These are phyloP conservation scores for Parascedosporium putredinis DNA, from an alignment of 2,329 filamentous ascomycete genomes.

Conservation along the genomic window DNA sequence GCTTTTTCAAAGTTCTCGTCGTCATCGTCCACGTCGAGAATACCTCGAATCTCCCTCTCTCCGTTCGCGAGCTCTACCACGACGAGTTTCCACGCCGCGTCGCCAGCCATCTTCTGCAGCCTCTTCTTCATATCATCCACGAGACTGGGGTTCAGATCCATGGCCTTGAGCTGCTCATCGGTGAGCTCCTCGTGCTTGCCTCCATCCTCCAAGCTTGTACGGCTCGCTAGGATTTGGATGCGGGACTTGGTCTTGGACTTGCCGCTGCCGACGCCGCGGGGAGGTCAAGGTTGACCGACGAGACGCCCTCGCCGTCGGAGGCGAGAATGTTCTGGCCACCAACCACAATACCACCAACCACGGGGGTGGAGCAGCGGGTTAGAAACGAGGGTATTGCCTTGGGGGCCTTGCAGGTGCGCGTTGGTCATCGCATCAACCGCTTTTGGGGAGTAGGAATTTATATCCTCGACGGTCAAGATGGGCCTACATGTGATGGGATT, in stretches of 20 bases:
- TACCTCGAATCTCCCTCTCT: constrained; percentile 53
- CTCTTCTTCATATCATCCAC: constrained; percentile 60
- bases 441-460: constrained; percentile 9
- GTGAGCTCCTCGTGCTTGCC: constrained; percentile 51
- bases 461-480: constrained; percentile 44
- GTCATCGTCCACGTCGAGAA: constrained; percentile 49
- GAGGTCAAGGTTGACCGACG: constrained; percentile 32
- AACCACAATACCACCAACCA: constrained; percentile 43
- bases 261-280: constrained; percentile 25
- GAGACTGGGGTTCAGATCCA: constrained; percentile 55
- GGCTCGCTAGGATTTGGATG: constrained; percentile 1
- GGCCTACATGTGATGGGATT: constrained; percentile 68
- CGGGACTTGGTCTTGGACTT: neutral
- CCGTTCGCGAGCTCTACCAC: constrained; percentile 58
- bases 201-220: constrained; percentile 40
- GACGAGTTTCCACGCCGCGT: constrained; percentile 70
- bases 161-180: constrained; percentile 55
- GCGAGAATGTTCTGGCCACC: constrained; percentile 38
- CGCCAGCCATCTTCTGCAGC: constrained; percentile 57
- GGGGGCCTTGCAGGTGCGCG: constrained; percentile 6
- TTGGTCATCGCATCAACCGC: constrained; percentile 10
- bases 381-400: constrained; percentile 3
- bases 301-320: constrained; percentile 36
- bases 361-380: constrained; percentile 12
- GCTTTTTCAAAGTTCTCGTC: constrained; percentile 10